A percentile compares a stretch with the other conserved stretches of the same genome.
Evolutionary conservation across 768 basidiomycete species (phyloP).

Genomic region (Piloderma croceum): DNA sequence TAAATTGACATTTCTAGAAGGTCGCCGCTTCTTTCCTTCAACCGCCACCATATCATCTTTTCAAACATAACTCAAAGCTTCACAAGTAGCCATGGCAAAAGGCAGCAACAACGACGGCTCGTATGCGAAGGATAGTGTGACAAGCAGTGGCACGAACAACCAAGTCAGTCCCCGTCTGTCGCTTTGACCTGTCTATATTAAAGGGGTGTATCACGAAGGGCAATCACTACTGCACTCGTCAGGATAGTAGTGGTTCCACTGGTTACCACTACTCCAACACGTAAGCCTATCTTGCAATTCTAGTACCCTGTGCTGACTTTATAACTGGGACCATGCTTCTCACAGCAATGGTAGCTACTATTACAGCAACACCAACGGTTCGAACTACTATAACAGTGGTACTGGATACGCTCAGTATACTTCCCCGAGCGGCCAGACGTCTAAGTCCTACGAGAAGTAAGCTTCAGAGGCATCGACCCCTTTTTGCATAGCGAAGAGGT

Average conservation of each 20-base stretch:
- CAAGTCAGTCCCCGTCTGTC: conserved; percentile 31
- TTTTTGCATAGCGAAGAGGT: not conserved
- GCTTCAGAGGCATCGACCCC: conserved; percentile 1
- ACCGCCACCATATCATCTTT: not conserved
- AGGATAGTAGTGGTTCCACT: conserved; percentile 34
- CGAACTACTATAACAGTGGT: conserved; percentile 54
- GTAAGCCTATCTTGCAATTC: conserved; percentile 24
- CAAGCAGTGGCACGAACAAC: conserved; percentile 46
- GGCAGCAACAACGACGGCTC: conserved; percentile 4
- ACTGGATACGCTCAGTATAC: conserved; percentile 47
- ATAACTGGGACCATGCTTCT: not conserved
- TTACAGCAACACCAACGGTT: conserved; percentile 55
- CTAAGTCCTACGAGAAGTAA: conserved; percentile 19
- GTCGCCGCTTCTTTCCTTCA: not conserved
- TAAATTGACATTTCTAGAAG: not conserved
- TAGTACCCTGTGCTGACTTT: conserved; percentile 3
- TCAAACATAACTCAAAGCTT: not conserved
- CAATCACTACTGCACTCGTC: conserved; percentile 56
- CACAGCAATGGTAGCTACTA: conserved; percentile 60
- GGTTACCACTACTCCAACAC: conserved; percentile 61
- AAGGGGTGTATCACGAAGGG: conserved; percentile 32
- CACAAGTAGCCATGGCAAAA: conserved; percentile 17
- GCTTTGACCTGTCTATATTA: not conserved
- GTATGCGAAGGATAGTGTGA: conserved; percentile 28
- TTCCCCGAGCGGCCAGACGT: conserved; percentile 31